Evolutionary conservation across 306 rosid species (phyloP), one percentile per base, ranked within the genome.

Genomic region (Rosa lucieae): DNA sequence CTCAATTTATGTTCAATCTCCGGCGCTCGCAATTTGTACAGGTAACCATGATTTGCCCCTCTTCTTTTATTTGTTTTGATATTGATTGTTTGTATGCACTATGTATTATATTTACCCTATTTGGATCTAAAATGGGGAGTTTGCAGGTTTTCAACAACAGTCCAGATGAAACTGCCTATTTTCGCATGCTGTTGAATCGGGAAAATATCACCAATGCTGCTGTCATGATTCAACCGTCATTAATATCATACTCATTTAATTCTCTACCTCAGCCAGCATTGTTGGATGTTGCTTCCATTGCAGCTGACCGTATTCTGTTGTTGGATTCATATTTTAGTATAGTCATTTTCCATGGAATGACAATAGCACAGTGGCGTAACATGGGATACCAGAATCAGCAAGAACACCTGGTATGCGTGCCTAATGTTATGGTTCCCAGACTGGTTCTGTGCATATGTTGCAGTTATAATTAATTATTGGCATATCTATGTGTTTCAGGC

Each of bases 331-430:
- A 91, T 85, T 93, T 95, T 82, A 93, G 96, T 78, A 87, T 95
- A 70, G 99, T 95, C 79, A 68, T 93, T 89, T 93, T 93, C 91
- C 99, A 95, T 78, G 99, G 99, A 82, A 88, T 93, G 97, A 93
- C 95, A 61, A 93, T 95, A 74, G 99, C 99, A 76, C 99, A 95
- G 85, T 95, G 99, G 99, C 99, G 99, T 73, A 95, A 93, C 84
- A 76, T 90, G 88, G 99, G 99, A 77, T 95, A 92, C 85, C 99
- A 95, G 84, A 81, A 91, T 88, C 96, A 91, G 77, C 90, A 89
- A 32, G 97, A 95, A 78, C 96, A 95, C 78, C 89, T 86, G 90
- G 99, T 91, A 67, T 84, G 88, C 18, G 10, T 84, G 62, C 79
- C 51, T 72, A 59, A 43, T 81, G 55, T 20, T 71, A 26, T 35